A percentile compares a stretch with the other conserved stretches of the same genome.
Conservation (phyloP, 1,284 basidiomycete species). For the Xerocomus minutiporus region DNA sequence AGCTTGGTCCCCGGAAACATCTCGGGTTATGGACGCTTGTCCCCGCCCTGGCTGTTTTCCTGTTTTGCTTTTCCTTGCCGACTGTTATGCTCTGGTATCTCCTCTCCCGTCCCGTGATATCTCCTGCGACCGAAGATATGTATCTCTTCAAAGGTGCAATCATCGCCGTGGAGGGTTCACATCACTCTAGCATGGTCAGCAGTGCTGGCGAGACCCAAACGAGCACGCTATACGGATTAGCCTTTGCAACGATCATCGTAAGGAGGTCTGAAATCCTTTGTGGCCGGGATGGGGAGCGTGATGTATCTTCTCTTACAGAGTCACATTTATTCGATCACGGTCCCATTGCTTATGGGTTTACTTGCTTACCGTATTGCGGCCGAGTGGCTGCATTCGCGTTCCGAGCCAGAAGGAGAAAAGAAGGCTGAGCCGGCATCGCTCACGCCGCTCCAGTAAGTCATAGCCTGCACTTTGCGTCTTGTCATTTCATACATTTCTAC, state of each 20-base stretch:
- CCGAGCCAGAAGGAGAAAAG: background rate
- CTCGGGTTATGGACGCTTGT: constrained; percentile 1
- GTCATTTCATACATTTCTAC: background rate
- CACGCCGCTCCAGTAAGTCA: constrained; percentile 1
- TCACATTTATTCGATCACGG: constrained; percentile 1
- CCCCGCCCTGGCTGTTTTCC: background rate
- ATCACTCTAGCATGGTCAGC: background rate
- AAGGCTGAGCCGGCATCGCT: background rate
- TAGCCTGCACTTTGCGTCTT: background rate
- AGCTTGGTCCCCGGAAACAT: background rate
- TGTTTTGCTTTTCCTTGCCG: background rate
- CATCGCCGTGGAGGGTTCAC: constrained; percentile 2
- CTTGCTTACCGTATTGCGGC: constrained; percentile 1
- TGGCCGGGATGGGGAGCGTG: background rate
- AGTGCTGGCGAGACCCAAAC: background rate
- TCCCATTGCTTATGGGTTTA: constrained; percentile 1
- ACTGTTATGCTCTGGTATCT: constrained; percentile 3
- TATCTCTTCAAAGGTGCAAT: constrained; percentile 4
- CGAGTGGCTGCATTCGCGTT: background rate
- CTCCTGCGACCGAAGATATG: constrained; percentile 2
- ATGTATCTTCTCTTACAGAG: background rate
- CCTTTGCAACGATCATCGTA: constrained; percentile 4
- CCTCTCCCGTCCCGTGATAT: background rate
- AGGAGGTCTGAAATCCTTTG: background rate
- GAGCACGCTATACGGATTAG: constrained; percentile 2